phyloP scores from a whole-genome alignment of 305 asterid genomes.

The Fraxinus xanthoxyloides region DNA sequence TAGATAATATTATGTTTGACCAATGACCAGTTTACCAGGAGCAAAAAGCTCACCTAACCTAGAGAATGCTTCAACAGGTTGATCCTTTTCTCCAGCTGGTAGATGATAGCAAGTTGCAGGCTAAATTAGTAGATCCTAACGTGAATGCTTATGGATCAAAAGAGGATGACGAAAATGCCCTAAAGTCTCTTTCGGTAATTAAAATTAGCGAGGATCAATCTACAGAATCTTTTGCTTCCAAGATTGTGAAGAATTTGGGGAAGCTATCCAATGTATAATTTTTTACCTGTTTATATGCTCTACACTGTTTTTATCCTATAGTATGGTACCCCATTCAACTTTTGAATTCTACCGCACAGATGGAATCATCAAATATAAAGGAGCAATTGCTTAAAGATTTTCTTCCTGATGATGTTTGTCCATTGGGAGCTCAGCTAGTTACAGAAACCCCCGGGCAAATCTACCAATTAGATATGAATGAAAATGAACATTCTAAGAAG shows the following conservation, averaged over 20 bases:
- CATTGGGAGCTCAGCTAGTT: conserved; percentile 51
- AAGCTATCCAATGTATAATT: conserved; percentile 42
- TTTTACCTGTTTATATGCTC: conserved; percentile 1
- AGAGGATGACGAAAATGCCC: conserved; percentile 73
- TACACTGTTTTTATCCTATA: conserved; percentile 7
- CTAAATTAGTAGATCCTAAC: conserved; percentile 29
- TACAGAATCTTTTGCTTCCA: conserved; percentile 55
- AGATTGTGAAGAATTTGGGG: conserved; percentile 48
- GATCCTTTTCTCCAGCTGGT: conserved; percentile 75
- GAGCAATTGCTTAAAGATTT: conserved; percentile 65
- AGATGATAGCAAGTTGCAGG: conserved; percentile 65
- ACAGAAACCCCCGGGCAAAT: conserved; percentile 42
- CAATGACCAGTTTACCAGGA: background rate
- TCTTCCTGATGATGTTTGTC: conserved; percentile 66
- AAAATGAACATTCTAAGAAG: conserved; percentile 48
- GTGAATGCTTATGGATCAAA: conserved; percentile 55
- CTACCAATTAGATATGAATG: conserved; percentile 34
- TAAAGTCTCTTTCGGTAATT: conserved; percentile 47
- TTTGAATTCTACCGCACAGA: conserved; percentile 41
- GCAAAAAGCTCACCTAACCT: background rate
- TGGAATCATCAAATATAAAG: conserved; percentile 45
- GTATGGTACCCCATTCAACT: conserved; percentile 16
- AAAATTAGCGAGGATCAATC: conserved; percentile 54
- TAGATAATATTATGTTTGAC: conserved; percentile 16
- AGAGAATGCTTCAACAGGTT: conserved; percentile 40